Conservation (phyloP, 2,329 filamentous ascomycete species). For the Colletotrichum horii region DNA sequence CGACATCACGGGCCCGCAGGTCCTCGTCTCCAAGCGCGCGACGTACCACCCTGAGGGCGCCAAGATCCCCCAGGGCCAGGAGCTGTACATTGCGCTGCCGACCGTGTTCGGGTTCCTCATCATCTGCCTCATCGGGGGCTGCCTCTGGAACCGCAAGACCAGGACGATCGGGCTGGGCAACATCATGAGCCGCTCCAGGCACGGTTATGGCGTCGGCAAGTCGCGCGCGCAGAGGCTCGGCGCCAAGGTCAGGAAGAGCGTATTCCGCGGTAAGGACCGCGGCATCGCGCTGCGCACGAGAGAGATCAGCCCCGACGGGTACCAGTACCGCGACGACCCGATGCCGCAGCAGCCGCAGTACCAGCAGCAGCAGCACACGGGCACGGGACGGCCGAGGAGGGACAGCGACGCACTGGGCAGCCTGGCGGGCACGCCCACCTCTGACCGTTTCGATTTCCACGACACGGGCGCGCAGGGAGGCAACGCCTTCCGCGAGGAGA, state of each 20-base stretch:
- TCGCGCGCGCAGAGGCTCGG: slow-evolving; percentile 40
- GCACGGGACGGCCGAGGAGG: slow-evolving; percentile 29
- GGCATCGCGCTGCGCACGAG: slow-evolving; percentile 46
- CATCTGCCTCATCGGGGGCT: slow-evolving; percentile 57
- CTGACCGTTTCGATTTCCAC: slow-evolving; percentile 39
- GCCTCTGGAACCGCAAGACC: slow-evolving; percentile 58
- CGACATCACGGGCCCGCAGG: slow-evolving; percentile 43
- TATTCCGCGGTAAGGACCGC: slow-evolving; percentile 30
- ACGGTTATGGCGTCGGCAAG: slow-evolving; percentile 50
- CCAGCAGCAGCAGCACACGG: background rate
- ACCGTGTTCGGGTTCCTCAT: slow-evolving; percentile 51
- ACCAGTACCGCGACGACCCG: slow-evolving; percentile 41
- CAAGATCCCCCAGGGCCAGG: slow-evolving; percentile 40
- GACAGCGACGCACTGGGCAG: slow-evolving; percentile 57
- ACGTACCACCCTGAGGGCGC: slow-evolving; percentile 33
- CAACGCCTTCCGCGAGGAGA: slow-evolving; percentile 56
- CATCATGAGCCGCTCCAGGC: slow-evolving; percentile 51
- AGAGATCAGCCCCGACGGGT: slow-evolving; percentile 21
- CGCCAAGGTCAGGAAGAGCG: slow-evolving; percentile 32
- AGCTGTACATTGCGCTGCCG: slow-evolving; percentile 59
- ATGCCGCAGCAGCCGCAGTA: slow-evolving; percentile 18
- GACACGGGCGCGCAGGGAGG: slow-evolving; percentile 37
- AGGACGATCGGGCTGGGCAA: slow-evolving; percentile 56
- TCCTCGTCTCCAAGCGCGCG: slow-evolving; percentile 44
- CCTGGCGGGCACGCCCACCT: slow-evolving; percentile 51